A percentile compares a stretch with the other conserved stretches of the same genome.
These are phyloP conservation scores for Yamagishiella unicocca DNA, from an alignment of 139 green algal species.

Conservation along the genomic window DNA sequence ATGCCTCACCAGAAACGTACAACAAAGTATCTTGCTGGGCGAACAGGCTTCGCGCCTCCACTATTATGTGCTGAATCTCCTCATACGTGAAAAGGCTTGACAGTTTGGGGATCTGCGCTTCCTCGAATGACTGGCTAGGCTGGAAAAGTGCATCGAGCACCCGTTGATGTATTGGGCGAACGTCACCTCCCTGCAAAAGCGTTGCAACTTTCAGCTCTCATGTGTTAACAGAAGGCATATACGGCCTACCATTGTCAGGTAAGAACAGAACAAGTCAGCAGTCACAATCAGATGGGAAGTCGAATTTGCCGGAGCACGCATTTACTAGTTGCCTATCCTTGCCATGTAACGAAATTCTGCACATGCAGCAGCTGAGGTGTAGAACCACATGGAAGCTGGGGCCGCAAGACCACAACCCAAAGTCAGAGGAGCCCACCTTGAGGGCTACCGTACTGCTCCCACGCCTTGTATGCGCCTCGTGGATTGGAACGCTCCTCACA, in stretches of 20 bases:
- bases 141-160: not conserved
- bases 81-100: not conserved
- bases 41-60: not conserved
- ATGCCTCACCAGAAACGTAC: not conserved
- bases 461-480: not conserved
- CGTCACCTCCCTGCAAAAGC: not conserved
- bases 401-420: no score
- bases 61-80: not conserved
- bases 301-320: no score
- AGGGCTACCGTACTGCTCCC: no score
- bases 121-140: not conserved
- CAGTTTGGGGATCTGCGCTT: not conserved
- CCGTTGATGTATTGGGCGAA: not conserved
- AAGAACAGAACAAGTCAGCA: not conserved
- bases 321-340: no score
- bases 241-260: no score
- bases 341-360: no score
- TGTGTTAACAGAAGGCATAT: no score
- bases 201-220: no score
- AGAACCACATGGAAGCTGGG: no score
- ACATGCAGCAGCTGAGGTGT: no score
- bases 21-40: not conserved
- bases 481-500: not conserved
- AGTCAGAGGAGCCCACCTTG: no score
- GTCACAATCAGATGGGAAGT: no score